Evolutionary conservation across 2,329 filamentous ascomycete species (phyloP).

Genomic region (Bertia moriformis): DNA sequence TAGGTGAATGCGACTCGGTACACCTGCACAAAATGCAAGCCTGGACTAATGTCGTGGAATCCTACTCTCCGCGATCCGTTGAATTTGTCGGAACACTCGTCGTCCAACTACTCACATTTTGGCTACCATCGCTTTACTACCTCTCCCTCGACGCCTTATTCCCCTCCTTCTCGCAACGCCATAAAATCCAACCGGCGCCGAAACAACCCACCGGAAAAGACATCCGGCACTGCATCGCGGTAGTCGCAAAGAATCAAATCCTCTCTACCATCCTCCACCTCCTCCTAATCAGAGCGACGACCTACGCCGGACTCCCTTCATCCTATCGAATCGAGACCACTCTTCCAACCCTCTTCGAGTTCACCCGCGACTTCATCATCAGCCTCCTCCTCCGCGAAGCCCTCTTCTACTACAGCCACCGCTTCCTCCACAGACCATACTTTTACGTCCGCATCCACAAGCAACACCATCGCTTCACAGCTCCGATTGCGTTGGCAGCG

Average conservation of each 20-base stretch:
- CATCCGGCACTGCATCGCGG: slow-evolving; percentile 23
- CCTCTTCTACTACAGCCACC: slow-evolving; percentile 40
- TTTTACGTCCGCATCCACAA: slow-evolving; percentile 38
- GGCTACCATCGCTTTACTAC: slow-evolving; percentile 25
- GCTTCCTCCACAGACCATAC: slow-evolving; percentile 30
- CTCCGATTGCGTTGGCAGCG: slow-evolving; percentile 36
- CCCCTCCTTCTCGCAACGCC: slow-evolving; percentile 30
- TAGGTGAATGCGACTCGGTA: too few relatives aligned
- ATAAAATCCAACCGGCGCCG: slow-evolving; percentile 37
- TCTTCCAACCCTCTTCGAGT: slow-evolving; percentile 18
- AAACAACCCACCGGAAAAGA: slow-evolving; percentile 30
- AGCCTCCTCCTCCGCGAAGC: slow-evolving; percentile 28
- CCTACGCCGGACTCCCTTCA: slow-evolving; percentile 8
- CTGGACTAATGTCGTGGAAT: slow-evolving; percentile 3
- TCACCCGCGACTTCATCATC: slow-evolving; percentile 23
- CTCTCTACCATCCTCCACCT: slow-evolving; percentile 20
- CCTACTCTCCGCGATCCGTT: slow-evolving; percentile 15
- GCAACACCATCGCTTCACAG: slow-evolving; percentile 37
- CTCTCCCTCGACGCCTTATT: slow-evolving; percentile 23
- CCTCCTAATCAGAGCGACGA: slow-evolving; percentile 7
- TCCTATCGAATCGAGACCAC: slow-evolving; percentile 20
- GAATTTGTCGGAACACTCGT: slow-evolving; percentile 23
- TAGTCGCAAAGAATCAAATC: slow-evolving; percentile 31
- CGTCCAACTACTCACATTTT: slow-evolving; percentile 28
- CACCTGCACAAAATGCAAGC: too few relatives aligned